phyloP scores from a whole-genome alignment of 768 basidiomycete genomes.

The Butyriboletus loyo region DNA sequence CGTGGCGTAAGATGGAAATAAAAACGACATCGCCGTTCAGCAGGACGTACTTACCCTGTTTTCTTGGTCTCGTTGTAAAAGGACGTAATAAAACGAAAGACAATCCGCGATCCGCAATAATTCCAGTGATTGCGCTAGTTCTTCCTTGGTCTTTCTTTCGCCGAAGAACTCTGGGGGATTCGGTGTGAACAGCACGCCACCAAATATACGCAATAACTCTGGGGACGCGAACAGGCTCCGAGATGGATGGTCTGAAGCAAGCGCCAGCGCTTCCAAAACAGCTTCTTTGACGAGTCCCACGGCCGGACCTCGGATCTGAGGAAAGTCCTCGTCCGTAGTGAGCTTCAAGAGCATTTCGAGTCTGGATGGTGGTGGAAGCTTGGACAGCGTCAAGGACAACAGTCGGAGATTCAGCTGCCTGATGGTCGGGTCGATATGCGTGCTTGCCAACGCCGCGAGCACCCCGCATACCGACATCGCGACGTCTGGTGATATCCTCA shows the following conservation, averaged over 20 bases:
- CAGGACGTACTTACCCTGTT: constrained; percentile 47
- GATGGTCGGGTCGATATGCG: constrained; percentile 54
- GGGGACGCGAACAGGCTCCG: constrained; percentile 53
- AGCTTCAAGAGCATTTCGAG: constrained; percentile 57
- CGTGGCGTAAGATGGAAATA: background rate
- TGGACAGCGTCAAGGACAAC: constrained; percentile 50
- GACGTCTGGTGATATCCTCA: constrained; percentile 41
- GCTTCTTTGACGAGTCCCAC: constrained; percentile 70
- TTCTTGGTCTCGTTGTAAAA: constrained; percentile 52
- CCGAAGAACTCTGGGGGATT: constrained; percentile 53
- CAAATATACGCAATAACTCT: constrained; percentile 54
- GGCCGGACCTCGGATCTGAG: constrained; percentile 67
- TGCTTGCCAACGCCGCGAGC: constrained; percentile 56
- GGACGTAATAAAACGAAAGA: constrained; percentile 64
- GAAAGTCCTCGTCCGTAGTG: constrained; percentile 45
- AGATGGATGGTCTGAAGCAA: constrained; percentile 13
- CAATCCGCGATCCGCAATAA: constrained; percentile 61
- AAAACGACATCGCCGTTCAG: background rate
- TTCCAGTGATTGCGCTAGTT: constrained; percentile 55
- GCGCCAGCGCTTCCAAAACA: constrained; percentile 48
- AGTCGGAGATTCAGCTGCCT: constrained; percentile 63
- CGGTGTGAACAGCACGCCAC: constrained; percentile 55
- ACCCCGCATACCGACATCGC: constrained; percentile 46
- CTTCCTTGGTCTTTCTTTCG: constrained; percentile 34
- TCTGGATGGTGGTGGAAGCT: constrained; percentile 45